phyloP scores from a whole-genome alignment of 2,329 filamentous ascomycete species.

The Botrytis sinoallii region DNA sequence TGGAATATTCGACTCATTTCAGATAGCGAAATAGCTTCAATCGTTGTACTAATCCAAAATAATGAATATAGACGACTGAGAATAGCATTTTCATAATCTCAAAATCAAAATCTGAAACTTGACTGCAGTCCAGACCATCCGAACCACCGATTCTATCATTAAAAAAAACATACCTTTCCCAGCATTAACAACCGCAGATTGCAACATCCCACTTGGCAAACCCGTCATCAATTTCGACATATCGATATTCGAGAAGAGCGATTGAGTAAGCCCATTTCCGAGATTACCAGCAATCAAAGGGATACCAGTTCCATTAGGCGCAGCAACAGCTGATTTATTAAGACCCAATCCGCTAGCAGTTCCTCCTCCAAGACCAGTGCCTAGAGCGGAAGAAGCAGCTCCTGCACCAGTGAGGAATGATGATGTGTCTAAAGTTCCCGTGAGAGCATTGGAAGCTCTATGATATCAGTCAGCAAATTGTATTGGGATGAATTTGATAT shows the following conservation, averaged over 20 bases:
- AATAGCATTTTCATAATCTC: not conserved
- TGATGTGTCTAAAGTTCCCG: conserved; percentile 14
- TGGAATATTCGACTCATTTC: not conserved
- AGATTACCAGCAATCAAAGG: conserved; percentile 1
- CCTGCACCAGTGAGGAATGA: not conserved
- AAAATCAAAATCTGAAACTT: not conserved
- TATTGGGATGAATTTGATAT: too few species aligned
- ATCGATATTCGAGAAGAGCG: conserved; percentile 14
- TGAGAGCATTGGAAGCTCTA: conserved; percentile 10
- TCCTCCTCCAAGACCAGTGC: conserved; percentile 16
- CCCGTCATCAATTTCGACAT: conserved; percentile 16
- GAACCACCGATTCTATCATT: not conserved
- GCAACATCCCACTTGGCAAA: conserved; percentile 5
- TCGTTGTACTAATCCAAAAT: not conserved
- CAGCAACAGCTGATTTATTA: conserved; percentile 11
- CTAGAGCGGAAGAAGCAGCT: conserved; percentile 1
- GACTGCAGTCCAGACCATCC: not conserved
- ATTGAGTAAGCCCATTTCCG: conserved; percentile 12
- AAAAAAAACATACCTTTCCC: conserved; percentile 5
- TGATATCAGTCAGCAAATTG: not conserved
- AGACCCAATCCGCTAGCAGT: conserved; percentile 12
- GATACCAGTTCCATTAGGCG: conserved; percentile 7
- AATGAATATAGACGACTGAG: not conserved
- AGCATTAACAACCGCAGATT: conserved; percentile 15
- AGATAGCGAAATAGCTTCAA: not conserved